Evolutionary conservation across 2,329 filamentous ascomycete genomes (phyloP), one percentile per base, ranked within the genome.

Genomic region (Colletotrichum kahawae): DNA sequence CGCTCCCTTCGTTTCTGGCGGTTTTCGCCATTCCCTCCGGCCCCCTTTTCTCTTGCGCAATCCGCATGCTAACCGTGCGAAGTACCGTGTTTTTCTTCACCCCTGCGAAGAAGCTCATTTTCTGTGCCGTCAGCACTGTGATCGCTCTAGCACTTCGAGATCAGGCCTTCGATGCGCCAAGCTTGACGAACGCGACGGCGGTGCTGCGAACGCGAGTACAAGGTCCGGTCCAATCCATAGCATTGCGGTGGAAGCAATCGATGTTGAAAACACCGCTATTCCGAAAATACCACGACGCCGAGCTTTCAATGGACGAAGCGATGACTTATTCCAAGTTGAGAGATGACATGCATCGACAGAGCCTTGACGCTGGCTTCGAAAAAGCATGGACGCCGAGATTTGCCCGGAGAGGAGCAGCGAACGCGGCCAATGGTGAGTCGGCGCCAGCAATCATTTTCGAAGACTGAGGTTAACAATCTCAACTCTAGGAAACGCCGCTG

Each of bases 61-160:
- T 29, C 24, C 27, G 27, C 7, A 34, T 70, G 5, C 67, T 78
- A 64, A 79, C 48, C 43, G 63, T 33, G 18, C 4, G 29, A 71
- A 82, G 77, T 68, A 82, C 78, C 14, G 77, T 82, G 24, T 82
- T 83, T 66, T 82, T 77, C 74, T 81, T 83, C 43, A 80, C 77
- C 1, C 76, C 71, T 36, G 79, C 74, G 4, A 79, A 67, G 62
- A 81, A 76, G 71, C 57, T 83, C 2, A 78, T 83, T 24, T 81
- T 82, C 70, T 80, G 74, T 68, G 36, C 67, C 16, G 69, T 83
- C 29, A 78, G 65, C 16, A 76, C 77, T 2, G 80, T 82, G 29
- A 70, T 83, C 21, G 69, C 77, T 56, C 70, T 82, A 5, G 79
- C 79, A 51, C 56, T 82, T 13, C 65, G 79, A 60, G 68, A 82